Evolutionary conservation across 495 filamentous ascomycete species (phyloP).

Genomic region (Cercophora scortea): DNA sequence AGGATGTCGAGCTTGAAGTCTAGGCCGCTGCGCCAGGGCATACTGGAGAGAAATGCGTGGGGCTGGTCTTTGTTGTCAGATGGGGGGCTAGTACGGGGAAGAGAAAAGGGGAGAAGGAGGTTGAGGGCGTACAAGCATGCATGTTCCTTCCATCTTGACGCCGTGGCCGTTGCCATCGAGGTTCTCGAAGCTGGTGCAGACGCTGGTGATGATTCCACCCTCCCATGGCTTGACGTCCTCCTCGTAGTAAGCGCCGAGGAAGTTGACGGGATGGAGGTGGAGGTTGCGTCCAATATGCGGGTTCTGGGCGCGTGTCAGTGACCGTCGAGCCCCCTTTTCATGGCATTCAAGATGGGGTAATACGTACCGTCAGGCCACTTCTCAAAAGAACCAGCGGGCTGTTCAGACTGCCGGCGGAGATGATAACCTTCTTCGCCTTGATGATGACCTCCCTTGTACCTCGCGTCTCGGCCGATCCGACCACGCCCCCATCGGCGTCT

Average conservation of each 20-base stretch:
- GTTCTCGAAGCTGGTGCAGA: constrained; percentile 73
- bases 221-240: constrained; percentile 70
- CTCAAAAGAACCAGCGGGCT: constrained; percentile 68
- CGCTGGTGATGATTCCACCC: constrained; percentile 59
- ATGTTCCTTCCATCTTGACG: constrained; percentile 65
- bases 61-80: constrained; percentile 10
- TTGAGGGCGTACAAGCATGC: constrained; percentile 43
- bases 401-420: constrained; percentile 65
- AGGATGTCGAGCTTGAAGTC: constrained; percentile 60
- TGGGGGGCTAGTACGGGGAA: background rate
- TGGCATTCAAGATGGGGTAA: background rate
- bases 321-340: background rate
- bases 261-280: constrained; percentile 65
- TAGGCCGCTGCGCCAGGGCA: constrained; percentile 56
- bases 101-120: background rate
- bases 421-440: constrained; percentile 74
- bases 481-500: constrained; percentile 50
- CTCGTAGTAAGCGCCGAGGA: constrained; percentile 54
- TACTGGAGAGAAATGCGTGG: constrained; percentile 38
- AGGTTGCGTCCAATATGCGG: constrained; percentile 79
- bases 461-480: constrained; percentile 35
- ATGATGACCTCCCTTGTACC: constrained; percentile 54
- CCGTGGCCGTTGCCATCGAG: constrained; percentile 78
- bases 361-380: constrained; percentile 52
- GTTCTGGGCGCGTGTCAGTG: constrained; percentile 41